These are phyloP conservation scores for Ustulina deusta DNA, from an alignment of 2,329 filamentous ascomycete genomes.

Conservation along the genomic window DNA sequence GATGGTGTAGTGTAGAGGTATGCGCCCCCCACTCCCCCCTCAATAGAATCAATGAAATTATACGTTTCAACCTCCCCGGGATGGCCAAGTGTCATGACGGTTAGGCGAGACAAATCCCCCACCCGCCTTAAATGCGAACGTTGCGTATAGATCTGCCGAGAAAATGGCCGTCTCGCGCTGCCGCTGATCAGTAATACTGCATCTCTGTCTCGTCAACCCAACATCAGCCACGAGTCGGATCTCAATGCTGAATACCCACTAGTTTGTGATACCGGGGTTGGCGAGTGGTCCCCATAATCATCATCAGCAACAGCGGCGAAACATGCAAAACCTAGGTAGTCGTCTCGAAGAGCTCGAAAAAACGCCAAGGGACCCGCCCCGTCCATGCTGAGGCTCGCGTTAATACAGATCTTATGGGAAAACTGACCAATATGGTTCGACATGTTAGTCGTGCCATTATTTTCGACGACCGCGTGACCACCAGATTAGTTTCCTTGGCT, in stretches of 20 bases:
- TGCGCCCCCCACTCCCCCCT: conserved; percentile 2
- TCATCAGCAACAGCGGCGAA: conserved; percentile 9
- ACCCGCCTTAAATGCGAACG: conserved; percentile 18
- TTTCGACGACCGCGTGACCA: conserved; percentile 26
- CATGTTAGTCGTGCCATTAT: conserved; percentile 27
- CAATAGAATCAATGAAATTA: conserved; percentile 20
- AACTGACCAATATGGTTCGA: conserved; percentile 33
- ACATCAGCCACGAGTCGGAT: conserved; percentile 7
- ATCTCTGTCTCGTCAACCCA: conserved; percentile 5
- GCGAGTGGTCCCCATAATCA: conserved; percentile 9
- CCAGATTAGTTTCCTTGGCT: conserved; percentile 30
- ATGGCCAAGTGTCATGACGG: conserved; percentile 23
- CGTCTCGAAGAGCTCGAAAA: conserved; percentile 15
- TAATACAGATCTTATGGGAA: conserved; percentile 22
- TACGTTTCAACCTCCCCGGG: conserved; percentile 27
- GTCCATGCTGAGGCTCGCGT: conserved; percentile 18
- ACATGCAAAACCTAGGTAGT: conserved; percentile 13
- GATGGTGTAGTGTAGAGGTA: not conserved
- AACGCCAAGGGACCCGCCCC: conserved; percentile 6
- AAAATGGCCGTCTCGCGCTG: conserved; percentile 28
- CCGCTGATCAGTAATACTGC: conserved; percentile 14
- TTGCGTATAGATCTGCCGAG: conserved; percentile 26
- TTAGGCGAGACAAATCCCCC: conserved; percentile 27
- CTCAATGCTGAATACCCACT: conserved; percentile 6
- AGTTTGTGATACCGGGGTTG: conserved; percentile 15